Conservation (phyloP, 2,329 filamentous ascomycete species). For the Talaromyces sp. region DNA sequence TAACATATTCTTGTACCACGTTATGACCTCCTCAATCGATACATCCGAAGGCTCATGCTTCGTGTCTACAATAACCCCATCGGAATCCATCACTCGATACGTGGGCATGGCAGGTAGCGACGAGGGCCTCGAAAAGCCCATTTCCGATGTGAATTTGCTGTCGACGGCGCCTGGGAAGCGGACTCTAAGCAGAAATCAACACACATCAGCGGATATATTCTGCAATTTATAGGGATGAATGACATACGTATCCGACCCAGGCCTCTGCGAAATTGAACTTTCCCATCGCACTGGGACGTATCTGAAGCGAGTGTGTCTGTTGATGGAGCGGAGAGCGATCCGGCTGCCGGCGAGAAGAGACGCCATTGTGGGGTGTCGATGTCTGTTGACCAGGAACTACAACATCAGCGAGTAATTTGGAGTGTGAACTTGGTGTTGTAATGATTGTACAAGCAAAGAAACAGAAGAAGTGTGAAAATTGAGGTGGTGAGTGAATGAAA, state of each 20-base stretch:
- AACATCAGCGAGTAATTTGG: neutral
- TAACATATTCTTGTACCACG: constrained; percentile 63
- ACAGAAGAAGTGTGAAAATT: neutral
- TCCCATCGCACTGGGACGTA: constrained; percentile 45
- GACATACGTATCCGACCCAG: constrained; percentile 58
- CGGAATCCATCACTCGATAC: constrained; percentile 85
- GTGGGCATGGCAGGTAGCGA: constrained; percentile 76
- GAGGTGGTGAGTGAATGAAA: neutral
- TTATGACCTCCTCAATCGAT: constrained; percentile 57
- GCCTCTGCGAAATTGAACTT: constrained; percentile 54
- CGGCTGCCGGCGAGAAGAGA: constrained; percentile 20
- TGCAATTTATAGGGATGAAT: neutral
- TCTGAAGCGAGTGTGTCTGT: constrained; percentile 8
- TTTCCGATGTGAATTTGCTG: constrained; percentile 79
- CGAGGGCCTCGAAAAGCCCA: constrained; percentile 73
- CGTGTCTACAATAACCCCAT: constrained; percentile 77
- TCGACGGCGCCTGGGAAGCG: constrained; percentile 92
- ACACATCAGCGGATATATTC: constrained; percentile 11
- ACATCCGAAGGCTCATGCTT: constrained; percentile 65
- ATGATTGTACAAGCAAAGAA: neutral
- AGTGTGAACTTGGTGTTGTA: no score
- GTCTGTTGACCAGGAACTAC: neutral
- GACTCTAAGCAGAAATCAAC: constrained; percentile 41
- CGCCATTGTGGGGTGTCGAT: constrained; percentile 20
- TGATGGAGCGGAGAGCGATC: constrained; percentile 15